A percentile compares a stretch with the other conserved stretches of the same genome.
phyloP scores from a whole-genome alignment of 768 basidiomycete genomes.

The Agrocybe pediades region DNA sequence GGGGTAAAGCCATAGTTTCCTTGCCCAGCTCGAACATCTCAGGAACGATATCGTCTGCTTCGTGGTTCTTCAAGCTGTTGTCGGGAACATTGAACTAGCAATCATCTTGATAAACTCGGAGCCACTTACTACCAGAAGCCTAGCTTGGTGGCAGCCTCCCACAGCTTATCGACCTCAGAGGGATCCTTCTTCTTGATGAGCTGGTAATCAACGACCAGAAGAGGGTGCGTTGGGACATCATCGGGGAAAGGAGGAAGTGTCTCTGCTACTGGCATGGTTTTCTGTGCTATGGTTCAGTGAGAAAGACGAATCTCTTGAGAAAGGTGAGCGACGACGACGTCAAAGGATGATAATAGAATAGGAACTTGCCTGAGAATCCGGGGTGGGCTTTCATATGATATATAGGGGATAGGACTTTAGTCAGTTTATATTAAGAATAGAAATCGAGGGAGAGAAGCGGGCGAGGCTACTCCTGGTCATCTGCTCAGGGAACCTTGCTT shows the following conservation, averaged over 20 bases:
- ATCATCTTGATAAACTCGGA: neutral
- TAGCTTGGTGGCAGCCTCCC: constrained; percentile 56
- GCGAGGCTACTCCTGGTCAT: neutral
- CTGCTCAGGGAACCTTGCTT: neutral
- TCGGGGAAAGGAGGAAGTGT: constrained; percentile 47
- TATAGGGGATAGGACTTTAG: neutral
- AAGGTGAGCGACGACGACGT: no score
- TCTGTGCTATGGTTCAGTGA: no score
- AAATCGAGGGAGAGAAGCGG: neutral
- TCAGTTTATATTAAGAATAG: neutral
- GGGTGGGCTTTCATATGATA: neutral
- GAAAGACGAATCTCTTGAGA: no score
- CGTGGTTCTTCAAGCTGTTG: constrained; percentile 57
- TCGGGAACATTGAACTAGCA: neutral
- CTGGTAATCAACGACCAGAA: constrained; percentile 57
- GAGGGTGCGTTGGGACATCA: constrained; percentile 52
- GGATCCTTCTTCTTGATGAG: constrained; percentile 43
- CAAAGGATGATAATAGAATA: neutral
- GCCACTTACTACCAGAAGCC: constrained; percentile 69
- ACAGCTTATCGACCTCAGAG: constrained; percentile 50
- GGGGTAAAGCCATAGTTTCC: constrained; percentile 52
- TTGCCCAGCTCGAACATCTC: constrained; percentile 59
- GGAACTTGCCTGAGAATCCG: neutral
- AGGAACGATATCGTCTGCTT: constrained; percentile 45
- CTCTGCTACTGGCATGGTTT: constrained; percentile 18